Conservation (phyloP, 495 filamentous ascomycete species). For the Penicillium crystallinum region DNA sequence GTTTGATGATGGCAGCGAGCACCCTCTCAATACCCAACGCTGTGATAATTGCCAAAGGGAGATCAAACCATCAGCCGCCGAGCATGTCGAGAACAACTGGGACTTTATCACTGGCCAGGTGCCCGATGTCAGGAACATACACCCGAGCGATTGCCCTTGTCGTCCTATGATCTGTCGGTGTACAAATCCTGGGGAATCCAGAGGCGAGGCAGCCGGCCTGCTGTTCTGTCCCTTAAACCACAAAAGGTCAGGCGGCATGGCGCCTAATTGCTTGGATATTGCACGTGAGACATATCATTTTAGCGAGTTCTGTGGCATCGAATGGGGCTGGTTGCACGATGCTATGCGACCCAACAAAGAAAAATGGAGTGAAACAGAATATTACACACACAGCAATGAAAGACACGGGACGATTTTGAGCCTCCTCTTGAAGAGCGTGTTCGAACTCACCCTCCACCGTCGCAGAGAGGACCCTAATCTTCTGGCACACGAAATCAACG, state of each 20-base stretch:
- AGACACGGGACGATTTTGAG: conserved; percentile 25
- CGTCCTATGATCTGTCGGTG: not conserved
- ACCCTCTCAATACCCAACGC: not conserved
- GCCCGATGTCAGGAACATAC: not conserved
- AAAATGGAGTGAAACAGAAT: not conserved
- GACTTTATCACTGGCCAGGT: not conserved
- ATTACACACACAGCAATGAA: conserved; percentile 27
- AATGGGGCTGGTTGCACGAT: conserved; percentile 35
- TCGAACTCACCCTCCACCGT: conserved; percentile 32
- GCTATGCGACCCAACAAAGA: conserved; percentile 19
- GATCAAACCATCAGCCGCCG: not conserved
- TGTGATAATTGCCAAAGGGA: conserved; percentile 24
- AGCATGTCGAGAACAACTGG: not conserved
- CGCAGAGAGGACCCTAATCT: conserved; percentile 20
- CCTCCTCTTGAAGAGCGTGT: conserved; percentile 30
- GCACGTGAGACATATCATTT: conserved; percentile 25
- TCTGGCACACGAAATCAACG: conserved; percentile 29
- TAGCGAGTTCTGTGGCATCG: conserved; percentile 20
- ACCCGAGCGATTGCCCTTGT: not conserved
- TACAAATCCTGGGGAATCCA: not conserved
- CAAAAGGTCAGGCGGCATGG: not conserved
- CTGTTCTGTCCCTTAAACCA: not conserved
- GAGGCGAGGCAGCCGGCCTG: not conserved
- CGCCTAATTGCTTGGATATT: conserved; percentile 16
- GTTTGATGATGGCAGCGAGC: not conserved